These are phyloP conservation scores for Auricularia cornea DNA, from an alignment of 768 basidiomycete species.

Conservation along the genomic window DNA sequence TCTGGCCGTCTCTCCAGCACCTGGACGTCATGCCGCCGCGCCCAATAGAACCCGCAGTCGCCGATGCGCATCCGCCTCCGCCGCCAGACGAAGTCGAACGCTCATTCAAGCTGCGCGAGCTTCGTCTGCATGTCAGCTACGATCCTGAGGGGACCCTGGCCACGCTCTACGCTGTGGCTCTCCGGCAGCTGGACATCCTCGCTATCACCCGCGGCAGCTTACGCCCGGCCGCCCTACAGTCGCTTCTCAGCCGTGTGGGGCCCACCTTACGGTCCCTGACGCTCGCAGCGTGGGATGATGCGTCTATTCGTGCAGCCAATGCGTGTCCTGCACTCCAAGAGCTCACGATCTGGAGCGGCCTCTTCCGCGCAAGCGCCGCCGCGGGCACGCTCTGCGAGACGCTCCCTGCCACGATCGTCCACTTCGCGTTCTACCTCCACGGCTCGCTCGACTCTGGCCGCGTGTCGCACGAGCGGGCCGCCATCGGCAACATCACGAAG, in stretches of 20 bases:
- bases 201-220: not conserved
- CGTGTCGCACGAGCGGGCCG: not conserved
- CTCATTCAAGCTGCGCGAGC: not conserved
- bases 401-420: not conserved
- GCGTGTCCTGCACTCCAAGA: not conserved
- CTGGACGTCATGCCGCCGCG: not conserved
- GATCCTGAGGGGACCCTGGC: not conserved
- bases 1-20: not conserved
- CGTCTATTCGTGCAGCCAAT: not conserved
- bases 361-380: not conserved
- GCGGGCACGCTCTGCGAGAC: not conserved
- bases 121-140: not conserved
- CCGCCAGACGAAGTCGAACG: too few species aligned
- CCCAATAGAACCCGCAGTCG: not conserved
- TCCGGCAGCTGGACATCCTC: not conserved
- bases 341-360: not conserved
- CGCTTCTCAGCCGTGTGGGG: not conserved
- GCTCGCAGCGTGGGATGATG: not conserved
- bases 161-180: not conserved
- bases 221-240: not conserved
- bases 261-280: not conserved
- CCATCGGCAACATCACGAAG: not conserved
- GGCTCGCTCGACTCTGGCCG: not conserved
- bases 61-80: not conserved
- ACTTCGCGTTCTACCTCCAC: constrained; percentile 1